phyloP scores from a whole-genome alignment of 2,329 filamentous ascomycete species.

The Westerdykella aurantiaca region DNA sequence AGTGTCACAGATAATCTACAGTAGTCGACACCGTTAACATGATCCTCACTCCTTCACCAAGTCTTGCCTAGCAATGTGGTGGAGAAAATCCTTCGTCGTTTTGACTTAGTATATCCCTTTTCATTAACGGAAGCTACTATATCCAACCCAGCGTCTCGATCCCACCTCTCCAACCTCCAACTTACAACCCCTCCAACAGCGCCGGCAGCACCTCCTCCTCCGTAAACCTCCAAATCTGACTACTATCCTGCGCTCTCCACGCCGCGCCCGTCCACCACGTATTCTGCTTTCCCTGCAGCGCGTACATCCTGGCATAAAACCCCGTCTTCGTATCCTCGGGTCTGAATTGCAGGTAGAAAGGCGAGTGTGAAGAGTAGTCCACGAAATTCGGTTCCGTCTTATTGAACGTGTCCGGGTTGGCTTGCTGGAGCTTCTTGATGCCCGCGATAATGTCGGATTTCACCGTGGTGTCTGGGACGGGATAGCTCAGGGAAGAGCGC shows the following conservation, averaged over 20 bases:
- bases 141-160: too few relatives aligned
- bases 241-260: constrained; percentile 15
- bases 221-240: constrained; percentile 18
- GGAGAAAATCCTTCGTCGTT: too few relatives aligned
- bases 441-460: constrained; percentile 13
- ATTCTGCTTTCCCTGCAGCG: constrained; percentile 13
- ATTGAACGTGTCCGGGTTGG: constrained; percentile 5
- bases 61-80: too few relatives aligned
- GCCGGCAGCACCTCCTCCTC: constrained; percentile 38
- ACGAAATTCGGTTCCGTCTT: constrained; percentile 11
- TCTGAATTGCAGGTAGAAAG: constrained; percentile 12
- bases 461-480: constrained; percentile 7
- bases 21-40: too few relatives aligned
- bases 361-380: constrained; percentile 19
- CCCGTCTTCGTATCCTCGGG: constrained; percentile 11
- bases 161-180: too few relatives aligned
- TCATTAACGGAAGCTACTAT: too few relatives aligned
- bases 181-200: constrained; percentile 5
- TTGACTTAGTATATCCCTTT: too few relatives aligned
- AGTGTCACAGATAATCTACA: too few relatives aligned
- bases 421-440: constrained; percentile 10
- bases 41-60: too few relatives aligned
- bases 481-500: background rate
- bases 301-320: constrained; percentile 19
- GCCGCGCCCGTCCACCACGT: constrained; percentile 20